Evolutionary conservation across 306 rosid species (phyloP), one percentile per base, ranked within the genome.

Genomic region (Malus sylvestris): DNA sequence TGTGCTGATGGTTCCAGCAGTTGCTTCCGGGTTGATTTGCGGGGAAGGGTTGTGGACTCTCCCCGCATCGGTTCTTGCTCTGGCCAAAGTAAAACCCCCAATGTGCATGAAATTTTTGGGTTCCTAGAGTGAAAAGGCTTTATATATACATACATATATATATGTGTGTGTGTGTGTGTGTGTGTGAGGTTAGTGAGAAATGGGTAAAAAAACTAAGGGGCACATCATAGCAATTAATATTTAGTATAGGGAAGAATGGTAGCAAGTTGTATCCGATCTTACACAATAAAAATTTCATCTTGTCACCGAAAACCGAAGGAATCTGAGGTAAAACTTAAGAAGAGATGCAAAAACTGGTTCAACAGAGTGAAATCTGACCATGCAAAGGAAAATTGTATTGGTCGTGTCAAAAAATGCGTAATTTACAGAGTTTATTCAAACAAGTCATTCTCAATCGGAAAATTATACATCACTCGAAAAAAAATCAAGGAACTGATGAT

Each of bases 11-110:
- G 80, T 90, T 79, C 97, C 98, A 0, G 97, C 92, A 2, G 86
- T 87, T 69, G 98, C 98, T 38, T 95, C 97, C 32, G 97, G 98
- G 38, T 84, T 95, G 20, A 95, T 92, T 58, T 95, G 98, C 45
- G 98, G 98, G 23, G 97, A 95, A 85, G 98, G 98, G 74, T 64
- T 95, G 35, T 95, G 98, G 96, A 92, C 90, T 70, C 91, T 95
- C 59, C 98, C 98, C 1, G 93, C 98, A 35, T 85, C 98, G 0
- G 74, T 95, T 82, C 97, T 95, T 74, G 98, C 98, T 76, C 89
- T 92, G 59, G 91, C 96, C 63, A 92, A 85, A 85, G 57, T 95
- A 35, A 81, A 89, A 18, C 93, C 97, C 57, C 98, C 98, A 1
- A 89, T 95, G 30, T 95, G 98, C 89, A 95, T 95, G 98, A 90